phyloP scores from a whole-genome alignment of 768 basidiomycete genomes.

The Chlorophyllum brunneum region DNA sequence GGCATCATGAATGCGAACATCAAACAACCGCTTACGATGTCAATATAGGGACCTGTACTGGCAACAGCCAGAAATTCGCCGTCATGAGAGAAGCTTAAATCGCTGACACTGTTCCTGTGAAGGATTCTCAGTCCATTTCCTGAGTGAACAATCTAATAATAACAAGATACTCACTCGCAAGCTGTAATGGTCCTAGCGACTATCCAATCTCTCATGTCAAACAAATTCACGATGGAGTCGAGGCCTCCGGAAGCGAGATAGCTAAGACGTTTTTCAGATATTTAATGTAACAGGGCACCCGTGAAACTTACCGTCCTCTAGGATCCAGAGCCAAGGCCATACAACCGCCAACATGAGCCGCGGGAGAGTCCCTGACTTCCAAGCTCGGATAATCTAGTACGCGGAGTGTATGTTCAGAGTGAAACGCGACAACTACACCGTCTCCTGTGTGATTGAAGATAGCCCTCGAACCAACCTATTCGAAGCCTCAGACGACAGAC shows the following conservation, averaged over 20 bases:
- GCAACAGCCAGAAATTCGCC: constrained; percentile 83
- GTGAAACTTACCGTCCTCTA: constrained; percentile 54
- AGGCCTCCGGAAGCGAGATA: constrained; percentile 79
- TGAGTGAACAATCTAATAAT: background rate
- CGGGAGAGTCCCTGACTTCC: constrained; percentile 51
- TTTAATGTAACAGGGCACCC: background rate
- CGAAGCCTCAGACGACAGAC: constrained; percentile 11
- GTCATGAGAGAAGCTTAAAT: constrained; percentile 77
- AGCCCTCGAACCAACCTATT: constrained; percentile 59
- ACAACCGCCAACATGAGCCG: constrained; percentile 81
- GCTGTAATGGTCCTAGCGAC: constrained; percentile 70
- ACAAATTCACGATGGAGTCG: constrained; percentile 81
- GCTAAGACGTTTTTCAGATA: constrained; percentile 27
- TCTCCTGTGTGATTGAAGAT: constrained; percentile 78
- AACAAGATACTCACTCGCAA: constrained; percentile 68
- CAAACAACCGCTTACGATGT: constrained; percentile 55
- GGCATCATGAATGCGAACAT: background rate
- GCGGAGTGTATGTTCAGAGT: constrained; percentile 60
- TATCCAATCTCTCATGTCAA: constrained; percentile 79
- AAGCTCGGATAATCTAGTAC: constrained; percentile 69
- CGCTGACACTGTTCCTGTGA: constrained; percentile 63
- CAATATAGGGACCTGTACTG: constrained; percentile 66
- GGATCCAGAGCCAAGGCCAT: constrained; percentile 74
- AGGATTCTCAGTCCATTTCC: constrained; percentile 5
- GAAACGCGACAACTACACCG: constrained; percentile 62